Evolutionary conservation across 2,329 filamentous ascomycete species (phyloP).

Genomic region (Hymenoscyphus fructigenus): DNA sequence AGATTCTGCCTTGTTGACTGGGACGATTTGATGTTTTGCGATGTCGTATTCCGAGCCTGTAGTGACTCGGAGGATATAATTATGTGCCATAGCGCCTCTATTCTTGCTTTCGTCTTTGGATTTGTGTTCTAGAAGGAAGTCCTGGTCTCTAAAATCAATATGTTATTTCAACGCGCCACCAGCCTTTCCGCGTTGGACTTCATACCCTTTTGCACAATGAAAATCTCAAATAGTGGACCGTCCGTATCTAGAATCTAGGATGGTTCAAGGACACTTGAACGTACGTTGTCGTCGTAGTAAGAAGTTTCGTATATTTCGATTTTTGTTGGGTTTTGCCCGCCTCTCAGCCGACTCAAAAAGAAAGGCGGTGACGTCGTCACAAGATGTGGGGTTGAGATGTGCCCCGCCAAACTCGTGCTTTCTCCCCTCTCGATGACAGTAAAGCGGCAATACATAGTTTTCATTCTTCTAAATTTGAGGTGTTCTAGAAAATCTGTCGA

Average conservation of each 20-base stretch:
- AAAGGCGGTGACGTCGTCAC: background rate
- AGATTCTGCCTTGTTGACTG: constrained; percentile 69
- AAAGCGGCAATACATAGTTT: background rate
- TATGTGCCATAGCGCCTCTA: constrained; percentile 55
- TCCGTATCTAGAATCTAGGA: background rate
- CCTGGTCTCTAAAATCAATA: background rate
- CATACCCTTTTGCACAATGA: background rate
- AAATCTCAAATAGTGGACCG: background rate
- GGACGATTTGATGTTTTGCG: constrained; percentile 68
- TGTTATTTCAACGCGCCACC: background rate
- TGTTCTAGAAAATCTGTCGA: no score
- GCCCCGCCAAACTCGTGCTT: constrained; percentile 2
- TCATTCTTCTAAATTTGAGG: no score
- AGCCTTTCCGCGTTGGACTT: background rate
- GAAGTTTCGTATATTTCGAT: background rate
- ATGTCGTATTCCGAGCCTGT: constrained; percentile 76
- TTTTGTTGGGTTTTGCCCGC: background rate
- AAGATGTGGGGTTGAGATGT: background rate
- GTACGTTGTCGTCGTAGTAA: background rate
- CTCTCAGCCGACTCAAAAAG: background rate
- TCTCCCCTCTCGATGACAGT: background rate
- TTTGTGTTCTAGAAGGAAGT: background rate
- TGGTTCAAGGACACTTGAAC: background rate
- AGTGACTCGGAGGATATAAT: constrained; percentile 79
- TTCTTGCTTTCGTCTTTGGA: background rate